Conservation (phyloP, 1,284 basidiomycete genomes). For the Leccinum pallidistipes region DNA sequence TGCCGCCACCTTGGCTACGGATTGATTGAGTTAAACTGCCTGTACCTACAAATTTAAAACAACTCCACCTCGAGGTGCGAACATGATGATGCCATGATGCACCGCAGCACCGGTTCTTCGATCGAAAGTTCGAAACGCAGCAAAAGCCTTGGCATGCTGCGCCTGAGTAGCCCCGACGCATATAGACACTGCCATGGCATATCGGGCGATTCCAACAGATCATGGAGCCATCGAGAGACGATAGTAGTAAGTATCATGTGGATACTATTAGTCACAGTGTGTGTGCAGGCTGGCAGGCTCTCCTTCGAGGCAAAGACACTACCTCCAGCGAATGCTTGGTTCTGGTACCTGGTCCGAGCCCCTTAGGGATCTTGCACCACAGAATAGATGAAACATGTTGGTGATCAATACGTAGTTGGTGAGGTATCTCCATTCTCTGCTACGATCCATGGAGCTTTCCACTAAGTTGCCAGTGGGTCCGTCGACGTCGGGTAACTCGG, state of each 20-base stretch:
- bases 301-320: background rate
- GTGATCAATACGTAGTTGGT: background rate
- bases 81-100: background rate
- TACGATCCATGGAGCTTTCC: background rate
- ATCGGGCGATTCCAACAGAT: background rate
- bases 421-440: background rate
- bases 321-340: background rate
- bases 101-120: background rate
- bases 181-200: background rate
- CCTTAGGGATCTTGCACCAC: background rate
- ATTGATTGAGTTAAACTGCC: background rate
- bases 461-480: background rate
- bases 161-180: background rate
- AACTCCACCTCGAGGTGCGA: background rate
- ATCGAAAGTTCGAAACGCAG: background rate
- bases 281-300: background rate
- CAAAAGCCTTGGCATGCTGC: background rate
- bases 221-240: background rate
- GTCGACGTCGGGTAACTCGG: background rate
- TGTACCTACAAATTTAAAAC: background rate
- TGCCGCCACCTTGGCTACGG: background rate
- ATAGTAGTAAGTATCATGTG: background rate
- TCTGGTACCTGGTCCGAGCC: background rate
- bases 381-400: background rate
- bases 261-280: background rate